Base-by-base conservation (phyloP, 768 basidiomycete species). In the Tephrocybe sp. region DNA sequence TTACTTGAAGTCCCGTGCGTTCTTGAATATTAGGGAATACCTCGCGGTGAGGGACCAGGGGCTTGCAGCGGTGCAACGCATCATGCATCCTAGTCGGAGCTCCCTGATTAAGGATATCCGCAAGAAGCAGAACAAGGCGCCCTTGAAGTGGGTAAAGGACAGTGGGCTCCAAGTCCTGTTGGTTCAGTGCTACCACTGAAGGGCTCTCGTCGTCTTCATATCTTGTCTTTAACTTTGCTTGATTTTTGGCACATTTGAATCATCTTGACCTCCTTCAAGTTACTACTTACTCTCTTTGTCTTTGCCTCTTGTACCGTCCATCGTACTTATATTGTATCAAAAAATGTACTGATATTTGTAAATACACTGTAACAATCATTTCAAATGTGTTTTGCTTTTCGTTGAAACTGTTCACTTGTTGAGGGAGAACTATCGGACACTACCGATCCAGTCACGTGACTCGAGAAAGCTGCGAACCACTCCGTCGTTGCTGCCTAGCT, bases 11-110 rank as follows among this genome's bases (percentile, higher is more conserved):
- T 68, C 80, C 5, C 74, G 73, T 35, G 87, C 74, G 0, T 89
- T 89, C 61, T 59, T 91, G 26, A 89, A 88, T 59, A 78, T 92
- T 51, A 75, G 75, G 43, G 87, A 90, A 53, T 91, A 91, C 64
- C 72, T 89, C 51, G 78, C 79, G 14, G 77, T 78, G 30, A 84
- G 89, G 34, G 72, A 69, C 48, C 75, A 83, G 60, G 87, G 87
- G 0, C 80, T 78, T 26, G 74, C 72, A 5, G 85, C 83, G 20
- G 71, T 91, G 31, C 82, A 72, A 49, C 58, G 69, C 36, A 76
- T 83, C 49, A 73, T 91, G 76, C 79, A 84, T 54, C 79, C 84
- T 4, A 85, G 68, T 65, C 76, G 76, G 56, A 76, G 49, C 14
- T 79, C 86, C 0, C 74, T 91, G 46, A 77, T 85, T 49, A 82